phyloP scores from a whole-genome alignment of 192 early-diverging fungal genomes.

The Mortierella hygrophila region DNA sequence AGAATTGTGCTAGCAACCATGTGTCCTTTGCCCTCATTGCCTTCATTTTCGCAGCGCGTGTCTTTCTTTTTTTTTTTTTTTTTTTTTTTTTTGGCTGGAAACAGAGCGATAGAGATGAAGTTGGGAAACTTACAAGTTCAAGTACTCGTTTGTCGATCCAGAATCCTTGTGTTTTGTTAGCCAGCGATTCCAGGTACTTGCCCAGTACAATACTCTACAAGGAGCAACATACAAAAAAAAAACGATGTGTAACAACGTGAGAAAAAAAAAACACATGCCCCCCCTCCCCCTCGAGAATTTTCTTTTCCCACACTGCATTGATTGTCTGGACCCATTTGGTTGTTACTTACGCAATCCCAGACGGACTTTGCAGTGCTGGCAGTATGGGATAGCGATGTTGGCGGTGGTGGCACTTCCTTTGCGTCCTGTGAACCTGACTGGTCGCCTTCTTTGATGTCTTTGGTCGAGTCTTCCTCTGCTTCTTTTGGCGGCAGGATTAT shows the following conservation, averaged over 20 bases:
- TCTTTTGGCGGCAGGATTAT: constrained; percentile 31
- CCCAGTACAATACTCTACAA: constrained; percentile 47
- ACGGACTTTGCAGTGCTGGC: constrained; percentile 39
- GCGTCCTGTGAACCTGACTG: background rate
- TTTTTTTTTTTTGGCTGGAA: background rate
- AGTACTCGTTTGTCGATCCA: constrained; percentile 31
- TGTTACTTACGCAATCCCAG: constrained; percentile 53
- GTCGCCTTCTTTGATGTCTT: background rate
- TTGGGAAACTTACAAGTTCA: constrained; percentile 38
- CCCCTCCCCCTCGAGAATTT: background rate
- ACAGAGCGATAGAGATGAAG: background rate
- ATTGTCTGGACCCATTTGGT: background rate
- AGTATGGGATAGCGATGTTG: constrained; percentile 26
- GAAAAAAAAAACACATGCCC: background rate
- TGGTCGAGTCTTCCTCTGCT: background rate
- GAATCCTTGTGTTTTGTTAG: constrained; percentile 7
- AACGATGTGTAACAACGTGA: background rate
- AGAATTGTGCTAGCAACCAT: too few species aligned
- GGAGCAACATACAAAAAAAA: background rate
- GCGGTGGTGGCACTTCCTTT: background rate
- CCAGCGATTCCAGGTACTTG: constrained; percentile 49
- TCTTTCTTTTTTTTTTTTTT: too few species aligned
- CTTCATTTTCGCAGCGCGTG: too few species aligned
- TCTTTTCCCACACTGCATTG: background rate
- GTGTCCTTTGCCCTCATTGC: too few species aligned